These are phyloP conservation scores for Apiotrichum gracile DNA, from an alignment of 1,284 basidiomycete genomes.

Conservation along the genomic window DNA sequence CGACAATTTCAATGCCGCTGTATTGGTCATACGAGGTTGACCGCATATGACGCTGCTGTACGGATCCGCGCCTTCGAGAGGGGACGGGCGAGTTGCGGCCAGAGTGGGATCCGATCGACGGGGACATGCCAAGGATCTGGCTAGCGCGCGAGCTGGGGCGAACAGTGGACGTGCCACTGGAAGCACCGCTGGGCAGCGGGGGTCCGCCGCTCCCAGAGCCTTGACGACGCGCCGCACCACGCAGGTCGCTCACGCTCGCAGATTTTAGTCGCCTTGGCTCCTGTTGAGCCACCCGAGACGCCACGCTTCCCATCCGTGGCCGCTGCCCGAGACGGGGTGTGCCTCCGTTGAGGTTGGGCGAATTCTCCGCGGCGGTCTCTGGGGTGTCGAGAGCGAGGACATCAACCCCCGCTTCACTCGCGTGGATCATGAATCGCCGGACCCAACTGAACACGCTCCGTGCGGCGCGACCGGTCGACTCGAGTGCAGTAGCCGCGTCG, in stretches of 20 bases:
- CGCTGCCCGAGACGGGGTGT: too few relatives aligned
- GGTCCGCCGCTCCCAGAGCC: slow-evolving; percentile 37
- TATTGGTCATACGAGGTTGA: slow-evolving; percentile 7
- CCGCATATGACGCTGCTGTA: neutral
- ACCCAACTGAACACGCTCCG: slow-evolving; percentile 48
- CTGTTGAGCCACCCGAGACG: neutral
- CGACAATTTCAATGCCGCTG: neutral
- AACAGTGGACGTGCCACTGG: slow-evolving; percentile 14
- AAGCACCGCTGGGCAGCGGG: slow-evolving; percentile 19
- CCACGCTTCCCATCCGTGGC: neutral
- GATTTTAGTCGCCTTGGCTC: slow-evolving; percentile 30
- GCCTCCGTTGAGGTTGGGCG: neutral
- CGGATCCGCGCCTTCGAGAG: neutral
- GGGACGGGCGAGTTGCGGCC: slow-evolving; percentile 25
- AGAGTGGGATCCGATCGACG: slow-evolving; percentile 21
- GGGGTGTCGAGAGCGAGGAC: slow-evolving; percentile 14
- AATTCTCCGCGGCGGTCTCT: neutral
- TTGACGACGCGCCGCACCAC: slow-evolving; percentile 40
- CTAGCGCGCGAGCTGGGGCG: neutral
- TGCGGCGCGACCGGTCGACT: slow-evolving; percentile 48
- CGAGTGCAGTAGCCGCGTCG: slow-evolving; percentile 26
- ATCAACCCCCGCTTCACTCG: slow-evolving; percentile 70
- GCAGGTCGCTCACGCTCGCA: slow-evolving; percentile 56
- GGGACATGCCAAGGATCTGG: neutral
- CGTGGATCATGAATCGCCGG: slow-evolving; percentile 55